phyloP scores from a whole-genome alignment of 2,329 filamentous ascomycete species.

The Apiospora sp. region DNA sequence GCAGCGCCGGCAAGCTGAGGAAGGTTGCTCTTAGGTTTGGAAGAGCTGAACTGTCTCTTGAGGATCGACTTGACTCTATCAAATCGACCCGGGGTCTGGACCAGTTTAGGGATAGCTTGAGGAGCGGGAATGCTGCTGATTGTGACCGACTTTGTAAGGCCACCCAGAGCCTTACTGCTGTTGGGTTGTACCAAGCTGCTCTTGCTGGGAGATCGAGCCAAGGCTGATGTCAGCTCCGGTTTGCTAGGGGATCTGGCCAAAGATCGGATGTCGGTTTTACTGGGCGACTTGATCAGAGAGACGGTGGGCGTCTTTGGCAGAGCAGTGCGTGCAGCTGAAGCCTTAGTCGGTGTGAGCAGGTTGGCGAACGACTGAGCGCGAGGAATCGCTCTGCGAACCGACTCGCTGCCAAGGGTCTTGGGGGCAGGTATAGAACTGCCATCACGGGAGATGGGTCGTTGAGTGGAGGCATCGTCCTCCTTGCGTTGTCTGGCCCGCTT shows the following conservation, averaged over 20 bases:
- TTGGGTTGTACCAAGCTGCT: constrained; percentile 57
- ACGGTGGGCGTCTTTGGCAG: constrained; percentile 62
- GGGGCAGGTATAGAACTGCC: constrained; percentile 58
- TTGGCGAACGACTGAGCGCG: constrained; percentile 60
- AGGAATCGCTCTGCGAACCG: constrained; percentile 41
- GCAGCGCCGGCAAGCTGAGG: constrained; percentile 50
- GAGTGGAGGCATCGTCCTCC: constrained; percentile 73
- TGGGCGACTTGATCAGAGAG: constrained; percentile 62
- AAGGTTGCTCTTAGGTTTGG: constrained; percentile 55
- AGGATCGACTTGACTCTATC: constrained; percentile 68
- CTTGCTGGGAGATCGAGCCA: constrained; percentile 51
- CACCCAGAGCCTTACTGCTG: constrained; percentile 24
- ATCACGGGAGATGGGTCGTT: constrained; percentile 66
- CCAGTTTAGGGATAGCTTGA: constrained; percentile 42
- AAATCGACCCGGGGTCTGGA: constrained; percentile 59
- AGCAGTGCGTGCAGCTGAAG: constrained; percentile 69
- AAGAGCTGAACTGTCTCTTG: constrained; percentile 49
- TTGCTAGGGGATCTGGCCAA: constrained; percentile 58
- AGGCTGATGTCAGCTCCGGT: constrained; percentile 43
- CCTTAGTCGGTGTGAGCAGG: constrained; percentile 80
- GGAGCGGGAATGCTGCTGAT: constrained; percentile 52
- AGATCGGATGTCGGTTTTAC: constrained; percentile 53
- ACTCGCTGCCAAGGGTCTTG: constrained; percentile 48
- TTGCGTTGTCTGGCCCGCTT: constrained; percentile 77
- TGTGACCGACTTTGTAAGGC: constrained; percentile 59